Percentiles rank a stretch among this genome's conserved stretches.
Conservation (phyloP, 163 green algal species). For the Chlorella variabilis region DNA sequence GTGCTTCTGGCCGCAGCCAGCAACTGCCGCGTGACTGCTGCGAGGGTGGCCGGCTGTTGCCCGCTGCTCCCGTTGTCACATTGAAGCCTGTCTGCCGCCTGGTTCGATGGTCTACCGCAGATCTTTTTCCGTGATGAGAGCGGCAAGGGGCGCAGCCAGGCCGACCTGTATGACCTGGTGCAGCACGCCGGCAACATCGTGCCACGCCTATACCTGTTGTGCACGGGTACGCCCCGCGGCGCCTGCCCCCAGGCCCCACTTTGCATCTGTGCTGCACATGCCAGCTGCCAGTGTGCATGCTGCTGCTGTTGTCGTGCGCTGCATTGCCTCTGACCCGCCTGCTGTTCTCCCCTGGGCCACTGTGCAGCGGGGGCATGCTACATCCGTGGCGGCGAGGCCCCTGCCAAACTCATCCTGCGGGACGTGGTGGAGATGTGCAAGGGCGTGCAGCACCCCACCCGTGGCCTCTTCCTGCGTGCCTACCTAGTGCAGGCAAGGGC, state of each 20-base stretch:
- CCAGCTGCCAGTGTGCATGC: too few relatives aligned
- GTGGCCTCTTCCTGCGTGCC: slow-evolving; percentile 94
- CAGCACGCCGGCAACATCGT: slow-evolving; percentile 98
- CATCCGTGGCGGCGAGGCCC: slow-evolving; percentile 84
- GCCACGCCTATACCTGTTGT: slow-evolving; percentile 97
- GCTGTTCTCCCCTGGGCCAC: not conserved
- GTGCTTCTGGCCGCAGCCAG: not conserved
- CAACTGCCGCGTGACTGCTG: not conserved
- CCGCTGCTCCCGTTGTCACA: too few relatives aligned
- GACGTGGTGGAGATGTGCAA: slow-evolving; percentile 98
- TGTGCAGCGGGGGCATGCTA: slow-evolving; percentile 86
- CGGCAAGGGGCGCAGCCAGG: slow-evolving; percentile 70
- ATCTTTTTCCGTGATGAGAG: slow-evolving; percentile 88
- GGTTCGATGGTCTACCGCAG: too few relatives aligned
- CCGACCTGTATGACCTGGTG: slow-evolving; percentile 95
- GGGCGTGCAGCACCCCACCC: slow-evolving; percentile 96
- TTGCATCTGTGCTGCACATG: too few relatives aligned
- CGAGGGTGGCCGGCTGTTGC: not conserved
- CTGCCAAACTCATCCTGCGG: slow-evolving; percentile 72
- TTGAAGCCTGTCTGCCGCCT: too few relatives aligned
- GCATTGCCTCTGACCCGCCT: too few relatives aligned
- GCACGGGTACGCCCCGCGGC: slow-evolving; percentile 59
- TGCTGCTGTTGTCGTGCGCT: not conserved
- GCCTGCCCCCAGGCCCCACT: too few relatives aligned
- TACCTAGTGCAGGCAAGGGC: slow-evolving; percentile 79